Conservation (phyloP, 2,329 filamentous ascomycete genomes). For the Epichloe elymi region DNA sequence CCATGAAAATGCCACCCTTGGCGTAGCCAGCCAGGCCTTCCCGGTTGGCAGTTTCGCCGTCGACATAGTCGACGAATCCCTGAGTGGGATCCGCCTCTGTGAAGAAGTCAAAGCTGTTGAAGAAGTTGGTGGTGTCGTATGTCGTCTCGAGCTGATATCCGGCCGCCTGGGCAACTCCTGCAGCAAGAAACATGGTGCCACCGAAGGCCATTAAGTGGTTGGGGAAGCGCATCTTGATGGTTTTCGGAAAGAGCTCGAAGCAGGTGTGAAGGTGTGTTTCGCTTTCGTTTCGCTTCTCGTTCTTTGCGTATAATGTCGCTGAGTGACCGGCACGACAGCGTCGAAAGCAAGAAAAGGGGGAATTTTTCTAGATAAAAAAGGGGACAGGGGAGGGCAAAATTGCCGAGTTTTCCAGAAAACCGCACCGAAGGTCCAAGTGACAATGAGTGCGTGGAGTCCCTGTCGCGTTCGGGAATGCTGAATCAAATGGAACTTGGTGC, state of each 20-base stretch:
- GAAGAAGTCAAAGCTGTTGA: constrained; percentile 43
- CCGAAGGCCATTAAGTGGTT: constrained; percentile 11
- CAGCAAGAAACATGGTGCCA: constrained; percentile 17
- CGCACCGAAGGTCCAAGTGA: background rate
- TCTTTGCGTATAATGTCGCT: constrained; percentile 2
- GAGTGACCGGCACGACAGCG: constrained; percentile 10
- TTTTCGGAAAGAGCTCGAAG: background rate
- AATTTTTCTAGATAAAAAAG: background rate
- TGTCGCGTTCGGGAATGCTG: background rate
- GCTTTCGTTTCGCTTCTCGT: background rate
- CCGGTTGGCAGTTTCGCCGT: constrained; percentile 42
- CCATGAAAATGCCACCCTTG: constrained; percentile 49
- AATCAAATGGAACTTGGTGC: background rate
- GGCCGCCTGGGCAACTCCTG: constrained; percentile 15
- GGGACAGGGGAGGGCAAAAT: too few species aligned
- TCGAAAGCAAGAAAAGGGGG: background rate
- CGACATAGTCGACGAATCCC: constrained; percentile 61
- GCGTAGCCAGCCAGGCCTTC: constrained; percentile 44
- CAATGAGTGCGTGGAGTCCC: background rate
- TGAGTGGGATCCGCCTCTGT: constrained; percentile 52
- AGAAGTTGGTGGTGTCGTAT: constrained; percentile 42
- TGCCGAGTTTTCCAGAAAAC: background rate
- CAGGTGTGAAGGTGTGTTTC: background rate
- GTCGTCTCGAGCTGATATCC: constrained; percentile 33
- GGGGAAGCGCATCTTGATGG: constrained; percentile 11